Base-by-base conservation (phyloP, 257 asterid species). In the Ocimum tenuiflorum region DNA sequence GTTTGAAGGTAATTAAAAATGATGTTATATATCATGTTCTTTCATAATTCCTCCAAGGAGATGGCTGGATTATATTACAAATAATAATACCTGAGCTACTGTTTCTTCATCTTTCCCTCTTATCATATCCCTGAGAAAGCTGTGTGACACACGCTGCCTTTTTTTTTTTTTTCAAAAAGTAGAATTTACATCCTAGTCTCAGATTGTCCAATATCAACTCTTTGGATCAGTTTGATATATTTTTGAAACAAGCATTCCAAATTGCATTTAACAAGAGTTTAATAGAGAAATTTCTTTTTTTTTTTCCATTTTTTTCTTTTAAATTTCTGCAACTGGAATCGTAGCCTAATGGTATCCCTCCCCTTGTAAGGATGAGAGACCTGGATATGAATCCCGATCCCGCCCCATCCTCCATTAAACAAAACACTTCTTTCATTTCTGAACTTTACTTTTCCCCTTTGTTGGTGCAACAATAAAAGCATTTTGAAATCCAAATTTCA, bases 371-470 rank as follows among this genome's bases (percentile, higher is more conserved):
- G 31, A 4, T 27, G 31, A 4, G 31, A 27, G 31, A 27, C 31
- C 31, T 4, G 31, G 31, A 4, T 27, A 27, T 27, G 31, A 27
- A 27, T 27, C 31, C 4, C 2, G 31, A 27, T 27, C 31, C 31
- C n/a, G n/a, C n/a, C 31, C 31, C 31, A 27, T 27, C 31, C 3
- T 27, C 31, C 31, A 27, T 4, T 27, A 27, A 27, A 27, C 2
- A 27, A 9, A n/a, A n/a, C n/a, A n/a, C n/a, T n/a, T n/a, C 42
- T 24, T 33, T 36, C 7, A 12, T 59, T 20, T 27, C 53, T 46
- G 24, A 4, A 41, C 65, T 60, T 15, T 36, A 7, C 22, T 65
- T 76, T 55, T 19, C 45, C 65, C 55, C 27, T 33, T 58, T 50
- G 48, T 57, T 56, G 55, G 52, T 24, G 31, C 38, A 3, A 7